Base-by-base conservation (phyloP, 2,329 filamentous ascomycete species). In the Sporothrix euskadiensis region DNA sequence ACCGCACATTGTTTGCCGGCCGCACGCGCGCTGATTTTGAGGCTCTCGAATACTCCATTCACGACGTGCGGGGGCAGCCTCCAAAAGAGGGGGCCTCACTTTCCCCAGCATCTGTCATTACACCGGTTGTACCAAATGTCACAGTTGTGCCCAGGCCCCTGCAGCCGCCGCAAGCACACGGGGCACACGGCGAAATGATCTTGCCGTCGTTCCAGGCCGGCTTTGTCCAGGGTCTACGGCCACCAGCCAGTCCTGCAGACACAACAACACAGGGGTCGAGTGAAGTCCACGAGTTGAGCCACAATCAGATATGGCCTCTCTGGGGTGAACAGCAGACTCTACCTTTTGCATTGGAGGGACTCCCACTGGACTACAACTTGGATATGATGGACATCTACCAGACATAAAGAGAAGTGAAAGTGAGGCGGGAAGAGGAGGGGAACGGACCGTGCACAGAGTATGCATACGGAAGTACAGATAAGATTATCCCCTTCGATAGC, bases 31-130 rank as follows among this genome's bases (percentile, higher is more conserved):
- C 63, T 44, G 72, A 76, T 30, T 75, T 76, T 61, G 68, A 44
- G 8, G 73, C 69, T 7, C 66, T 75, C 5, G 75, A 75, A n/a
- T 54, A 41, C 32, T 76, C 75, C 30, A 76, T 75, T 22, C 75
- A 76, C 44, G 72, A 76, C 30, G 52, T 73, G 10, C 26, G 44
- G 4, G 41, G 73, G 26, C 41, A 59, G 69, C 44, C 73, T 9
- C 72, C 72, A 6, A 71, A 30, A 16, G 49, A 71, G 12, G 69
- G 57, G 2, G 59, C 35, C 4, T 39, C 52, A 9, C n/a, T 59
- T 4, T 57, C 52, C 2, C 68, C 68, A 19, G 47, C 44, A 26
- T 49, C 63, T 8, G 44, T 16, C 22, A 49, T 35, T 44, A 69
- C 65, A 3, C 44, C 30, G n/a, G 41, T n/a, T 14, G n/a, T 26